Conservation (phyloP, 1,284 basidiomycete genomes). For the Cryptococcus sp. region DNA sequence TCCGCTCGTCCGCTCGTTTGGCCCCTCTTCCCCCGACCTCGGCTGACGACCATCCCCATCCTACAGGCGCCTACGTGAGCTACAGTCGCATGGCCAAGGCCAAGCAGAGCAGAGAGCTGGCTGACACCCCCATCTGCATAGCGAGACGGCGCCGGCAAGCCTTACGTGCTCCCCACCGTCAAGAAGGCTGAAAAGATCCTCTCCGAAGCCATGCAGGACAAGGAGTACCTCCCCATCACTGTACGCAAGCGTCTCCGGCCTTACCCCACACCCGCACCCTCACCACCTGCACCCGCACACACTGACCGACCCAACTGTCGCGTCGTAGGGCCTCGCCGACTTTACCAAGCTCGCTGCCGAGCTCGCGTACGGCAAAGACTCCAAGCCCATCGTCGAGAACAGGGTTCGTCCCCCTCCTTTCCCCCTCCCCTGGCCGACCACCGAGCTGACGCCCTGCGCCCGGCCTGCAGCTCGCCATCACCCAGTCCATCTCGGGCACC, state of each 20-base stretch:
- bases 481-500: slow-evolving; percentile 97
- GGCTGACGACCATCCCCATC: slow-evolving; percentile 21
- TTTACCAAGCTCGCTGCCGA: slow-evolving; percentile 88
- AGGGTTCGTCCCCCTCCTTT: slow-evolving; percentile 55
- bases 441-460: too few species aligned
- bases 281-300: too few species aligned
- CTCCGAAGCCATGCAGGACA: slow-evolving; percentile 70
- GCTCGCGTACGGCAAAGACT: slow-evolving; percentile 87
- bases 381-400: slow-evolving; percentile 67
- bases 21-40: neutral
- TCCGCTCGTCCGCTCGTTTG: neutral
- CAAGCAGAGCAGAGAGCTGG: neutral
- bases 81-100: neutral
- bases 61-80: slow-evolving; percentile 44
- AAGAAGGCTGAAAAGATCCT: slow-evolving; percentile 68
- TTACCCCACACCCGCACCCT: too few species aligned
- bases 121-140: slow-evolving; percentile 51
- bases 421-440: neutral
- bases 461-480: slow-evolving; percentile 69
- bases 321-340: slow-evolving; percentile 60
- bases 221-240: slow-evolving; percentile 97
- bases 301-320: too few species aligned
- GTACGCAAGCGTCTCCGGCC: slow-evolving; percentile 30
- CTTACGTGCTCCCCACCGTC: slow-evolving; percentile 87
- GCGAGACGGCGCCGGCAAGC: slow-evolving; percentile 91